Base-by-base conservation (phyloP, 768 basidiomycete genomes). In the Galerina marginata region DNA sequence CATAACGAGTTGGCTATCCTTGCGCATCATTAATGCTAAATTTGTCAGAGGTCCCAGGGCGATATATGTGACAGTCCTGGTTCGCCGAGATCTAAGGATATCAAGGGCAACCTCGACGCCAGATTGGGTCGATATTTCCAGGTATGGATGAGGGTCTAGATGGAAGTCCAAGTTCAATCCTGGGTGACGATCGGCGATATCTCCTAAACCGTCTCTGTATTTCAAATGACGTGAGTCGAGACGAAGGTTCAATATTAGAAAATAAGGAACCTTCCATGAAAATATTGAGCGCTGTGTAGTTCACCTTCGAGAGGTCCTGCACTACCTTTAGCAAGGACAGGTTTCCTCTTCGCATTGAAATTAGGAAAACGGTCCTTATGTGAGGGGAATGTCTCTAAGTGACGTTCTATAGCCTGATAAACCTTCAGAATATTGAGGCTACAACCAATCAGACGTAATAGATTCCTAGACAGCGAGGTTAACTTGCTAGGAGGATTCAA, bases 1-100 rank as follows among this genome's bases (percentile, higher is more conserved):
- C 7, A 75, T 74, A 33, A 95, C 77, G 10, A 82, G 75, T 38
- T 77, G 69, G 9, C 83, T 79, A 64, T 92, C 82, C 44, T 77
- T 66, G 6, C 81, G 82, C 71, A 92, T 76, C 59, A 91, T 78
- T 37, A 78, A 75, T 1, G 93, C 92, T 36, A 98, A 80, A 67
- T 90, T 94, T 10, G 94, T 96, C 55, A 92, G 80, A 44, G 91
- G 89, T 1, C 91, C 91, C 6, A 94, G 80, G 7, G 81, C 85
- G 59, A 94, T 79, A 64, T 92, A 93, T 11, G 89, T 88, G 20
- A 93, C 72, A 23, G 80, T 86, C 59, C 82, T 73, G 16, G 81
- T 64, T 2, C 86, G 83, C 33, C 77, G 71, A 1, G 79, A 75
- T 44, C 77, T 76, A 7, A 94, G 76, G 48, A 92, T 75, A 12